phyloP scores from a whole-genome alignment of 352 stramenopile genomes.

The Globisporangium sylvaticum region DNA sequence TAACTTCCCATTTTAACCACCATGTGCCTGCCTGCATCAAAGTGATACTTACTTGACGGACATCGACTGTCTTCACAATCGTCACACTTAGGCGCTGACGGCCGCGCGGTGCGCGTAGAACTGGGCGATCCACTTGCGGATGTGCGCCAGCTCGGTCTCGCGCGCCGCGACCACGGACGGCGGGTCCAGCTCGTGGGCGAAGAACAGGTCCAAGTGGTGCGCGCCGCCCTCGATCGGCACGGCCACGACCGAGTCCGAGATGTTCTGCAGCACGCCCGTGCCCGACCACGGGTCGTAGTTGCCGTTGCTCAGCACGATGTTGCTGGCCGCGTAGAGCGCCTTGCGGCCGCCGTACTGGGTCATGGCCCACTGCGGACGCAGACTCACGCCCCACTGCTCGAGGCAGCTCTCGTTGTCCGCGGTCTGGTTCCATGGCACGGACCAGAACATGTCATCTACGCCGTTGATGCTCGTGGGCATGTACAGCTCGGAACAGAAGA shows the following conservation, averaged over 20 bases:
- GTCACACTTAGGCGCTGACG: conserved; percentile 6
- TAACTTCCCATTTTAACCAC: background rate
- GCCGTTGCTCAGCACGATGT: conserved; percentile 95
- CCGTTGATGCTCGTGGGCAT: conserved; percentile 61
- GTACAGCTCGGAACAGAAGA: conserved; percentile 78
- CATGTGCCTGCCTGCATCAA: background rate
- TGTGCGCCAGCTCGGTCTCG: conserved; percentile 66
- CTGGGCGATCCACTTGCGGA: conserved; percentile 77
- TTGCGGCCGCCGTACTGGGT: conserved; percentile 73
- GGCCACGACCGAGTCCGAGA: conserved; percentile 66
- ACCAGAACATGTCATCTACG: conserved; percentile 87
- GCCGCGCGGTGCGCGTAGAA: conserved; percentile 35
- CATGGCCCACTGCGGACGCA: conserved; percentile 60
- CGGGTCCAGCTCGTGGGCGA: conserved; percentile 82
- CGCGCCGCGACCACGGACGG: conserved; percentile 62
- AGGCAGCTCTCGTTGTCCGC: conserved; percentile 61
- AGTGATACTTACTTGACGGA: background rate
- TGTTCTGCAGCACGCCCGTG: conserved; percentile 75
- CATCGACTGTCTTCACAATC: background rate
- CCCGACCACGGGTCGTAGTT: conserved; percentile 92
- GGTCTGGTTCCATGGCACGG: conserved; percentile 56
- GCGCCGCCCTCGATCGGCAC: conserved; percentile 69
- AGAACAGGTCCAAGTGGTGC: conserved; percentile 92
- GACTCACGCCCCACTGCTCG: conserved; percentile 53
- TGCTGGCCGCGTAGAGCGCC: conserved; percentile 67